Conservation (phyloP, 1,284 basidiomycete genomes). For the Coniophora puteana region DNA sequence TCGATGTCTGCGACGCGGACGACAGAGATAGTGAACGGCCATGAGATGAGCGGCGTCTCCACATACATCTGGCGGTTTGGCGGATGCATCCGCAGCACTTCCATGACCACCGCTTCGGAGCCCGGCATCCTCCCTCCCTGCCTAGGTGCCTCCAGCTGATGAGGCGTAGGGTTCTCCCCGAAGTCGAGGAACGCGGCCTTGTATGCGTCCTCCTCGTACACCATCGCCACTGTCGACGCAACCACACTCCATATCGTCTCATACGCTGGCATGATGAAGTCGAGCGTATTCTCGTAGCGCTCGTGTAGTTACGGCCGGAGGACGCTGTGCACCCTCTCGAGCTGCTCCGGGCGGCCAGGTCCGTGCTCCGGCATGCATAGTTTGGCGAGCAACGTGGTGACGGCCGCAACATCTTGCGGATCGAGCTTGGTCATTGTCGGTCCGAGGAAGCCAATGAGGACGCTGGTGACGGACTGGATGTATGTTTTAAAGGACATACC, state of each 20-base stretch:
- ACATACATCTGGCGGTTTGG: slow-evolving; percentile 46
- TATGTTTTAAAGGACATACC: too few relatives aligned
- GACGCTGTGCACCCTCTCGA: too few relatives aligned
- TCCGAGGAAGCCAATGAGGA: too few relatives aligned
- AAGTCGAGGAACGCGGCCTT: slow-evolving; percentile 28
- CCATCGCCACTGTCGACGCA: slow-evolving; percentile 35
- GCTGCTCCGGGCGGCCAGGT: too few relatives aligned
- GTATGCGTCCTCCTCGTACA: slow-evolving; percentile 25
- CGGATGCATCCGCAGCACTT: slow-evolving; percentile 51
- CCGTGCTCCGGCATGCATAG: too few relatives aligned
- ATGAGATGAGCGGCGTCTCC: slow-evolving; percentile 10
- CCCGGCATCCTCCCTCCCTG: slow-evolving; percentile 24
- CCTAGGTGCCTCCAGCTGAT: slow-evolving; percentile 25
- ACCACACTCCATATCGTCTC: slow-evolving; percentile 63
- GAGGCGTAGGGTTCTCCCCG: slow-evolving; percentile 28
- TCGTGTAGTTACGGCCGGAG: too few relatives aligned
- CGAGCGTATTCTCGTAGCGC: slow-evolving; percentile 39
- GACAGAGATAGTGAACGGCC: slow-evolving; percentile 7
- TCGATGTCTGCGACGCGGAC: slow-evolving; percentile 42
- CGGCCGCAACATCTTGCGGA: too few relatives aligned
- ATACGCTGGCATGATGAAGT: slow-evolving; percentile 54
- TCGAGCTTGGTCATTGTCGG: too few relatives aligned
- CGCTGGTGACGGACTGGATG: too few relatives aligned
- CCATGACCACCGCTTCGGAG: slow-evolving; percentile 39
- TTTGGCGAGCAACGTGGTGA: too few relatives aligned